Conservation (phyloP, 2,329 filamentous ascomycete species). For the Trichoderma citrinoviride region DNA sequence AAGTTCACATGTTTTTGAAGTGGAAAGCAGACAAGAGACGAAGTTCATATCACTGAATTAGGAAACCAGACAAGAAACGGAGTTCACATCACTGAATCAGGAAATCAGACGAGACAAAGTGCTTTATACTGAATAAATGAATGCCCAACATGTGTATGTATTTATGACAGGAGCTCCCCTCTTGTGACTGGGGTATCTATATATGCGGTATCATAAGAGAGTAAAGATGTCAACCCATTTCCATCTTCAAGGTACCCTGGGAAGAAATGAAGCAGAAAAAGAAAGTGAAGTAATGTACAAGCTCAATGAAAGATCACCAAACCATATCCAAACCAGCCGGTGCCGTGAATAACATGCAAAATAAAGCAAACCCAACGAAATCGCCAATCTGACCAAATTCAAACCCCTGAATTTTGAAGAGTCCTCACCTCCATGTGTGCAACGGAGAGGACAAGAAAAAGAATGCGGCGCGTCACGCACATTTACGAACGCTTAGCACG, state of each 20-base stretch:
- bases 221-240: not conserved
- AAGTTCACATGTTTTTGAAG: too few relatives aligned
- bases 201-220: not conserved
- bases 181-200: not conserved
- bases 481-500: conserved; percentile 28
- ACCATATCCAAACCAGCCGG: not conserved
- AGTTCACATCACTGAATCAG: too few relatives aligned
- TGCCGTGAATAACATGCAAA: too few relatives aligned
- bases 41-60: too few relatives aligned
- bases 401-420: not conserved
- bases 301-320: not conserved
- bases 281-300: conserved; percentile 1
- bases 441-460: too few relatives aligned
- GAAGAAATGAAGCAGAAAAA: not conserved
- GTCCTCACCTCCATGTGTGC: too few relatives aligned
- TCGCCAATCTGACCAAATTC: too few relatives aligned
- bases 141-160: not conserved
- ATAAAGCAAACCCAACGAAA: too few relatives aligned
- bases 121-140: not conserved
- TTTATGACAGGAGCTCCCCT: not conserved
- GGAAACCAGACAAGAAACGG: too few relatives aligned
- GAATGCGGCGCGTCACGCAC: too few relatives aligned
- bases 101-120: not conserved
- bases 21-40: too few relatives aligned
- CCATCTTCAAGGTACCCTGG: not conserved